Conservation (phyloP, 2,329 filamentous ascomycete genomes). For the Ascocoryne sarcoides region DNA sequence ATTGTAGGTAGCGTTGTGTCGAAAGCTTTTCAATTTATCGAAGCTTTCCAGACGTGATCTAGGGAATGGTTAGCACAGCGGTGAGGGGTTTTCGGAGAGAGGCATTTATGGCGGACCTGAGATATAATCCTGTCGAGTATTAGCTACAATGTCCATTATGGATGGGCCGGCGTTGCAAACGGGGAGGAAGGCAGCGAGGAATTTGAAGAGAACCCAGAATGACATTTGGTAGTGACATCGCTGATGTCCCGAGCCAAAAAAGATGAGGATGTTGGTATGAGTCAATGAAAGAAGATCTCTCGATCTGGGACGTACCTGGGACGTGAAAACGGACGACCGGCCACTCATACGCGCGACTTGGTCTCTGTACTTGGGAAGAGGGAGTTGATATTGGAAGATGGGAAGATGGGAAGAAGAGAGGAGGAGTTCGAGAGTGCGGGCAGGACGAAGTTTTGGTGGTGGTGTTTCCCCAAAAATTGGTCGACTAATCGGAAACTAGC, state of each 20-base stretch:
- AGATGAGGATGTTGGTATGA: slow-evolving; percentile 13
- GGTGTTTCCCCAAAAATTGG: slow-evolving; percentile 4
- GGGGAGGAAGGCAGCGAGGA: too few species aligned
- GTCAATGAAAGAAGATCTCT: background rate
- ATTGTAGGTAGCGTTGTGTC: slow-evolving; percentile 12
- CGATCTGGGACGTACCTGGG: slow-evolving; percentile 51
- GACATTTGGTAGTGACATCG: too few species aligned
- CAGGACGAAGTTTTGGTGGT: slow-evolving; percentile 3
- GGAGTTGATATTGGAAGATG: background rate
- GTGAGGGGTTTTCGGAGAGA: slow-evolving; percentile 12
- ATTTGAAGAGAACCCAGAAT: too few species aligned
- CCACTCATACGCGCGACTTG: slow-evolving; percentile 70
- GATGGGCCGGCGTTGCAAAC: too few species aligned
- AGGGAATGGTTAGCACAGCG: slow-evolving; percentile 18
- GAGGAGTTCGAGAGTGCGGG: slow-evolving; percentile 6
- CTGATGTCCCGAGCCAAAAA: too few species aligned
- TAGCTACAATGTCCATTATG: too few species aligned
- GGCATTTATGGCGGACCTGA: slow-evolving; percentile 43
- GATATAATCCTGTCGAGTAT: slow-evolving; percentile 58
- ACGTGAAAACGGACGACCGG: slow-evolving; percentile 77
- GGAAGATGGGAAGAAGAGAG: slow-evolving; percentile 4
- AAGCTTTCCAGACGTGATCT: slow-evolving; percentile 38
- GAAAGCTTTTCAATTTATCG: slow-evolving; percentile 30
- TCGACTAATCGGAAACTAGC: slow-evolving; percentile 1
- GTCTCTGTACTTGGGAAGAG: slow-evolving; percentile 3